Evolutionary conservation across 2,329 filamentous ascomycete species (phyloP), one percentile per base, ranked within the genome.

Genomic region (Ophiostoma perfectum): DNA sequence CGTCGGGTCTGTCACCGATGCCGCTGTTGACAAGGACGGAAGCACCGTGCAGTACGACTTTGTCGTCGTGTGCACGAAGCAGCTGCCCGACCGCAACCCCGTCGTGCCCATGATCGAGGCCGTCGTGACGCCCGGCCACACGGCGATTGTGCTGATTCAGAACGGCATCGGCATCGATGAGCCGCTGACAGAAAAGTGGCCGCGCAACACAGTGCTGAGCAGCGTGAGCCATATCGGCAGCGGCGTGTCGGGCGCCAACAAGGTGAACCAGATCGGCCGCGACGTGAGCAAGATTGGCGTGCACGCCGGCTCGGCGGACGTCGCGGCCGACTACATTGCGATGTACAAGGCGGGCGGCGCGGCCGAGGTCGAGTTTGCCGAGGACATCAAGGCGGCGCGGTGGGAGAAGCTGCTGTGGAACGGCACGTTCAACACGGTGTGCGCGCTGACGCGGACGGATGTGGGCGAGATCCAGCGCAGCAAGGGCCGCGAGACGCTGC

Each of bases 81-180:
- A 88, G 0, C 80, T 91, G 9, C 88, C 88, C 0, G 88, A 90
- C 75, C 77, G 80, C n/a, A 81, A 84, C 38, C 85, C 86, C 74
- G 88, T 90, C 73, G 84, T 87, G 2, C 81, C 79, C 38, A 82
- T 87, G 68, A 82, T 90, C 66, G 71, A 70, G 52, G 83, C 85
- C 55, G 85, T 87, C 0, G 79, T 90, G 2, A 83, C 90, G 16
- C 77, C 80, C 0, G 76, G 81, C 2, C 14, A 44, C 4, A 85
- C 86, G 1, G 83, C 82, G 64, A 85, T 91, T 70, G 86, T 90
- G 16, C 80, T 90, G 66, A 88, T 90, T 71, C 88, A 90, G 76
- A 90, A 90, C 75, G 88, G 88, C 38, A 81, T 90, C n/a, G 88
- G 88, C n/a, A 86, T 90, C 27, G 88, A 91, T 75, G 83, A 82